These are phyloP conservation scores for Buxus sempervirens DNA, from an alignment of 164 flowering plant species.

Conservation along the genomic window DNA sequence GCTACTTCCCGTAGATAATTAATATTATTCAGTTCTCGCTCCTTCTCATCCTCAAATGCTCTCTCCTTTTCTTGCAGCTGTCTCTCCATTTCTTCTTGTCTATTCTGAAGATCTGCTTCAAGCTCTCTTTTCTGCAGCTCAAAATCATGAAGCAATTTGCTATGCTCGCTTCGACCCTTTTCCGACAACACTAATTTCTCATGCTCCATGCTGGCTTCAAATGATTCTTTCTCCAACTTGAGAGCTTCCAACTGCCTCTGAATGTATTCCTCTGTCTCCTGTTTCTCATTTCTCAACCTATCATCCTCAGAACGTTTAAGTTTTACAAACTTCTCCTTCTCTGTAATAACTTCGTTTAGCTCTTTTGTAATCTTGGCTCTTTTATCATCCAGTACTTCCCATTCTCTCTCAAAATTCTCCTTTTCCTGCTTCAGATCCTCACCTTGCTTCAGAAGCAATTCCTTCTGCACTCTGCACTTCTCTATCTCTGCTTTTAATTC, in stretches of 20 bases:
- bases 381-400: constrained; percentile 85
- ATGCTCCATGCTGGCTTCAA: constrained; percentile 53
- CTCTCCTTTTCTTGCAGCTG: constrained; percentile 38
- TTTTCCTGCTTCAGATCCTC: constrained; percentile 66
- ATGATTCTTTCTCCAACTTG: constrained; percentile 53
- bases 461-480: constrained; percentile 42
- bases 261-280: constrained; percentile 30
- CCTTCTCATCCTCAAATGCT: constrained; percentile 48
- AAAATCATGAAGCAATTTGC: constrained; percentile 46
- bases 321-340: constrained; percentile 47
- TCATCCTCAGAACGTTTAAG: constrained; percentile 44
- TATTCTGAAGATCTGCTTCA: constrained; percentile 43
- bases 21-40: constrained; percentile 38
- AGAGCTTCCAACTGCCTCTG: constrained; percentile 62
- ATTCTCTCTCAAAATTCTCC: constrained; percentile 76
- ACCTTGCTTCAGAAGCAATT: constrained; percentile 54
- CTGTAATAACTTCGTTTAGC: constrained; percentile 34
- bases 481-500: constrained; percentile 65
- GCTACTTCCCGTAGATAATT: constrained; percentile 43
- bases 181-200: constrained; percentile 49
- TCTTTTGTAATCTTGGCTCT: constrained; percentile 41
- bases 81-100: constrained; percentile 53
- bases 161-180: constrained; percentile 43
- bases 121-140: constrained; percentile 51
- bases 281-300: constrained; percentile 46